These are phyloP conservation scores for Fomitopsis palustris DNA, from an alignment of 1,284 basidiomycete genomes.

Conservation along the genomic window DNA sequence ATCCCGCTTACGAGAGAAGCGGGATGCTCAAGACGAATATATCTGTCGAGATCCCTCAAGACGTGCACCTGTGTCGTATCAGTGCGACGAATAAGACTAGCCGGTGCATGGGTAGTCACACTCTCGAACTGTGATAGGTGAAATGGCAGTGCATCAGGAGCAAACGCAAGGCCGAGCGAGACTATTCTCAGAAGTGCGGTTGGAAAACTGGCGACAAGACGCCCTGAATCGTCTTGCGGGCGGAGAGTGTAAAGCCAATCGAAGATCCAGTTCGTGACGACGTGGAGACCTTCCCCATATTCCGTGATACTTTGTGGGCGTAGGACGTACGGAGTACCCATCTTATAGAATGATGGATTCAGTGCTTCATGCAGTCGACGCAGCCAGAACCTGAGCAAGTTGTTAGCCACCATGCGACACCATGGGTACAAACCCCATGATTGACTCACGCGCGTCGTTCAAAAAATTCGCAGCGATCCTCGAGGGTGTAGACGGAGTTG, in stretches of 20 bases:
- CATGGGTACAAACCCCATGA: not conserved
- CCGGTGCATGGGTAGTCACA: conserved; percentile 10
- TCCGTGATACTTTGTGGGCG: conserved; percentile 34
- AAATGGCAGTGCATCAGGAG: not conserved
- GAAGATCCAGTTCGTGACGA: conserved; percentile 12
- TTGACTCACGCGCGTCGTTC: conserved; percentile 17
- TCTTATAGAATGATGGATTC: conserved; percentile 15
- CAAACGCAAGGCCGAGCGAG: conserved; percentile 22
- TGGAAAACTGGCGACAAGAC: conserved; percentile 6
- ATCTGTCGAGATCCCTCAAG: conserved; percentile 33
- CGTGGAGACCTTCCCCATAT: conserved; percentile 27
- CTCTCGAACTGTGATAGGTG: conserved; percentile 12
- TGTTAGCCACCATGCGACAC: not conserved
- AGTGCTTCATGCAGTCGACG: conserved; percentile 20
- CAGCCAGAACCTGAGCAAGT: conserved; percentile 18
- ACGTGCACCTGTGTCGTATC: conserved; percentile 20
- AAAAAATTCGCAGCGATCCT: conserved; percentile 13
- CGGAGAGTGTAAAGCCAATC: not conserved
- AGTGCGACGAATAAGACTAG: not conserved
- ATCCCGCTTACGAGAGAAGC: conserved; percentile 27
- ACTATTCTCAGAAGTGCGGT: conserved; percentile 17
- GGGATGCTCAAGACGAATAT: conserved; percentile 17
- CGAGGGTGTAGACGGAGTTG: conserved; percentile 28
- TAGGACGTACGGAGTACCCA: conserved; percentile 26
- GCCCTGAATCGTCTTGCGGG: not conserved